Base-by-base conservation (phyloP, 2,329 filamentous ascomycete genomes). In the Trichoderma sp. region DNA sequence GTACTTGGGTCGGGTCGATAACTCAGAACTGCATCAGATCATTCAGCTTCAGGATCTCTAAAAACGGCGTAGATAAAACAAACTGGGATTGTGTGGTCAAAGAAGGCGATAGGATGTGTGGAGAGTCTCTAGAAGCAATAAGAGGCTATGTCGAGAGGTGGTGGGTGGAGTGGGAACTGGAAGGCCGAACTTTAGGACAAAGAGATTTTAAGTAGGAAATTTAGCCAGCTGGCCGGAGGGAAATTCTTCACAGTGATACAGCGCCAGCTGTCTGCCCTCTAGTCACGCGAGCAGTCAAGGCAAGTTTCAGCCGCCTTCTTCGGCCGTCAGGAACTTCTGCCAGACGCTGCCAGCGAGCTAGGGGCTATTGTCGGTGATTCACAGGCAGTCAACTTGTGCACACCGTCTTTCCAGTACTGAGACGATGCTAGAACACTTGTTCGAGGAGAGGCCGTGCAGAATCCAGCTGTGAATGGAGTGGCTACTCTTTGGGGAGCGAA, bases 211-310 rank as follows among this genome's bases (percentile, higher is more conserved):
- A 68, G 32, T 52, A 68, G 32, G n/a, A 64, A 64, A 64, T 56
- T 37, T 34, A 10, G 7, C 32, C 52, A 67, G 48, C 56, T 12
- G 42, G 7, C 37, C 19, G 25, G 17, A n/a, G 45, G 48, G 54
- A 67, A 61, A 42, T 9, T 27, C 27, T 19, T 54, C 27, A 39
- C 60, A 67, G 61, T 68, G 67, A 68, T 60, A 39, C 63, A 68
- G 53, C 29, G 42, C 53, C 45, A 68, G 42, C 56, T 56, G 45
- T 48, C 42, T 19, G 42, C 15, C 54, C 22, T 19, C 32, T 52
- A 35, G 63, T 56, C 67, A 68, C 54, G 67, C 32, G 61, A 37
- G 35, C 22, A 7, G 25, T 52, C 22, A 52, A 37, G 19, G 52
- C 67, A 8, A 25, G 22, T n/a, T 35, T 54, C 53, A 25, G 59